These are phyloP conservation scores for Drosera spatulata DNA, from an alignment of 179 eudicot species.

Conservation along the genomic window DNA sequence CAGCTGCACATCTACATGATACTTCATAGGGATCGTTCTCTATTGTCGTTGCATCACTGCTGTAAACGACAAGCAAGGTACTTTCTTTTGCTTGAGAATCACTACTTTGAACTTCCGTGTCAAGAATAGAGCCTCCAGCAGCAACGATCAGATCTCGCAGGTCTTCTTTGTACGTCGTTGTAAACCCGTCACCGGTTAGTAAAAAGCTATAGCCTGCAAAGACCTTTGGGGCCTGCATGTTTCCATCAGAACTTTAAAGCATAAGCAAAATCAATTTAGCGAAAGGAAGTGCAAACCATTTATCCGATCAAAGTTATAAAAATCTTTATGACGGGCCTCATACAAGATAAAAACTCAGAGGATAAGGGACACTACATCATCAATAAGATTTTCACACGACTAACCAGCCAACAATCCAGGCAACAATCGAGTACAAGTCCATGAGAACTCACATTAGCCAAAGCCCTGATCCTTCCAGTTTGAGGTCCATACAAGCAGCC, in stretches of 20 bases:
- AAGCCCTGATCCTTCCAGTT: slow-evolving; percentile 60
- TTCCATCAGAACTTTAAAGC: not conserved
- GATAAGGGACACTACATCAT: not conserved
- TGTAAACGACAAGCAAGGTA: slow-evolving; percentile 37
- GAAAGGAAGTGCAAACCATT: too few species aligned
- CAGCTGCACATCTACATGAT: slow-evolving; percentile 24
- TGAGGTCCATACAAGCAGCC: slow-evolving; percentile 65
- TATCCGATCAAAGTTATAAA: too few species aligned
- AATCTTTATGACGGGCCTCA: too few species aligned
- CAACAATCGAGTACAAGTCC: not conserved
- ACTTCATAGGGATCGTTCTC: slow-evolving; percentile 12
- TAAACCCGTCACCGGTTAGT: slow-evolving; percentile 48
- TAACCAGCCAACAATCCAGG: not conserved
- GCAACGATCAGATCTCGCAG: slow-evolving; percentile 43
- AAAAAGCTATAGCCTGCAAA: slow-evolving; percentile 50
- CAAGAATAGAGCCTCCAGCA: slow-evolving; percentile 56
- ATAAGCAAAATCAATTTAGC: not conserved
- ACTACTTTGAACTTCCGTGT: slow-evolving; percentile 29
- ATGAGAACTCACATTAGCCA: slow-evolving; percentile 31
- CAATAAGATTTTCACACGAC: too few species aligned
- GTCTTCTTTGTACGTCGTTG: slow-evolving; percentile 41
- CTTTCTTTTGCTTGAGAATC: slow-evolving; percentile 8
- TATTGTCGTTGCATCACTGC: slow-evolving; percentile 22
- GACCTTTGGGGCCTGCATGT: slow-evolving; percentile 65
- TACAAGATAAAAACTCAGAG: not conserved